These are phyloP conservation scores for Linnemannia elongata DNA, from an alignment of 192 early-diverging fungal genomes.

Conservation along the genomic window DNA sequence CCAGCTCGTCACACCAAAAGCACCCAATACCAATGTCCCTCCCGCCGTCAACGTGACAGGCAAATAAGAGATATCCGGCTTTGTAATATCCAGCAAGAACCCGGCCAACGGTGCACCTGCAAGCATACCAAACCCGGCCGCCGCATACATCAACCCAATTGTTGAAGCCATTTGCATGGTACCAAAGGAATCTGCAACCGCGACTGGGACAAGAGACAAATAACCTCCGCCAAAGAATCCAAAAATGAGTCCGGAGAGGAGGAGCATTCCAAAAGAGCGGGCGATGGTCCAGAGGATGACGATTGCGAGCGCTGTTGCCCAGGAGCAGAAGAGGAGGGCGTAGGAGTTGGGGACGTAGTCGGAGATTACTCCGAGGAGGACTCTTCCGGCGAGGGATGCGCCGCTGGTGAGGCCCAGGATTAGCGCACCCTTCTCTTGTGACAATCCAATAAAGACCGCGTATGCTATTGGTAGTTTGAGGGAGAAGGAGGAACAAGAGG, in stretches of 20 bases:
- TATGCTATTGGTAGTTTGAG: conserved; percentile 50
- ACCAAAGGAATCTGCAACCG: conserved; percentile 56
- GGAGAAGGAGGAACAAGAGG: background rate
- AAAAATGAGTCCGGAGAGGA: conserved; percentile 56
- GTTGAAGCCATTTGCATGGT: conserved; percentile 59
- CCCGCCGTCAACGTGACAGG: conserved; percentile 44
- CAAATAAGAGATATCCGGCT: conserved; percentile 40
- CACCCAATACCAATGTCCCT: conserved; percentile 21
- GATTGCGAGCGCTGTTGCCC: conserved; percentile 36
- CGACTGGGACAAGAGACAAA: conserved; percentile 53
- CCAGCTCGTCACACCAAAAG: conserved; percentile 25
- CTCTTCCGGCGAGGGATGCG: conserved; percentile 72
- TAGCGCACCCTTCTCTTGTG: conserved; percentile 69
- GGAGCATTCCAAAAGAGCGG: conserved; percentile 20
- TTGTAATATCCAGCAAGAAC: conserved; percentile 41
- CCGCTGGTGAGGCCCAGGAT: conserved; percentile 77
- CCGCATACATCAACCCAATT: conserved; percentile 59
- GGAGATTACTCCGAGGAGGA: conserved; percentile 72
- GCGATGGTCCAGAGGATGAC: conserved; percentile 46
- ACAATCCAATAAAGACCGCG: conserved; percentile 69
- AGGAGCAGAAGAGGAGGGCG: conserved; percentile 31
- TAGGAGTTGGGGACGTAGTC: conserved; percentile 58
- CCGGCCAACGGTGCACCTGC: conserved; percentile 59
- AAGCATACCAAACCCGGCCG: conserved; percentile 57
- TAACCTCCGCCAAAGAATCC: conserved; percentile 67